These are phyloP conservation scores for Aspergillus sp. DNA, from an alignment of 2,329 filamentous ascomycete genomes.

Conservation along the genomic window DNA sequence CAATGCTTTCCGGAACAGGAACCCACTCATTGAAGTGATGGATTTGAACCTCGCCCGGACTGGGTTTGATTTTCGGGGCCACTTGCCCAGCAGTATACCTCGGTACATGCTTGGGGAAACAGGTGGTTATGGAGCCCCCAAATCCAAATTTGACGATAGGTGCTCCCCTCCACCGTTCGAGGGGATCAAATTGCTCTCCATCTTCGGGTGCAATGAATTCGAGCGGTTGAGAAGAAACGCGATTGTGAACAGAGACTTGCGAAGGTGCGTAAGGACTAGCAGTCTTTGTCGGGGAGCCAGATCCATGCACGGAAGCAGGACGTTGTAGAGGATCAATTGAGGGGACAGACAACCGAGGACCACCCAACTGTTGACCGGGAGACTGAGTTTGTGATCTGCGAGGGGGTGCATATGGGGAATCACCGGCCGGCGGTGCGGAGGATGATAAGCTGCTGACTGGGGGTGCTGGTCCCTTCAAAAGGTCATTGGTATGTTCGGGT, in stretches of 20 bases:
- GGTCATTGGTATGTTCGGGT: slow-evolving; percentile 32
- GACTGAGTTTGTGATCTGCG: slow-evolving; percentile 59
- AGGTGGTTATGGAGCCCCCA: slow-evolving; percentile 76
- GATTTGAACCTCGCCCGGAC: slow-evolving; percentile 78
- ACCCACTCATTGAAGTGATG: slow-evolving; percentile 71
- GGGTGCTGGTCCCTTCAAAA: slow-evolving; percentile 30
- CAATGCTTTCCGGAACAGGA: slow-evolving; percentile 68
- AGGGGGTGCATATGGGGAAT: slow-evolving; percentile 39
- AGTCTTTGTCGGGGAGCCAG: slow-evolving; percentile 40
- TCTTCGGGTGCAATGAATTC: slow-evolving; percentile 58
- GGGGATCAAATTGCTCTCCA: slow-evolving; percentile 64
- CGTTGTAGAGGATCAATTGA: slow-evolving; percentile 49
- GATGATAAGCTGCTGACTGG: slow-evolving; percentile 13
- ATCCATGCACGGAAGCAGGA: slow-evolving; percentile 56
- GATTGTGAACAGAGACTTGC: slow-evolving; percentile 34
- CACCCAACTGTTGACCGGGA: slow-evolving; percentile 54
- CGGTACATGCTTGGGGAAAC: slow-evolving; percentile 85
- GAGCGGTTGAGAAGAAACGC: slow-evolving; percentile 50
- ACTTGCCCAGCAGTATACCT: slow-evolving; percentile 75
- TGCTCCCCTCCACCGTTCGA: slow-evolving; percentile 87
- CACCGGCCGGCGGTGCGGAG: slow-evolving; percentile 22
- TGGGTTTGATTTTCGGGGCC: slow-evolving; percentile 75
- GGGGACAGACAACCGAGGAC: slow-evolving; percentile 44
- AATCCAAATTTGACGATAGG: slow-evolving; percentile 88
- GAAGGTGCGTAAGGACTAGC: slow-evolving; percentile 36